Percentiles rank a stretch among this genome's conserved stretches.
phyloP scores from a whole-genome alignment of 2,329 filamentous ascomycete species.

The Colletotrichum sp. region DNA sequence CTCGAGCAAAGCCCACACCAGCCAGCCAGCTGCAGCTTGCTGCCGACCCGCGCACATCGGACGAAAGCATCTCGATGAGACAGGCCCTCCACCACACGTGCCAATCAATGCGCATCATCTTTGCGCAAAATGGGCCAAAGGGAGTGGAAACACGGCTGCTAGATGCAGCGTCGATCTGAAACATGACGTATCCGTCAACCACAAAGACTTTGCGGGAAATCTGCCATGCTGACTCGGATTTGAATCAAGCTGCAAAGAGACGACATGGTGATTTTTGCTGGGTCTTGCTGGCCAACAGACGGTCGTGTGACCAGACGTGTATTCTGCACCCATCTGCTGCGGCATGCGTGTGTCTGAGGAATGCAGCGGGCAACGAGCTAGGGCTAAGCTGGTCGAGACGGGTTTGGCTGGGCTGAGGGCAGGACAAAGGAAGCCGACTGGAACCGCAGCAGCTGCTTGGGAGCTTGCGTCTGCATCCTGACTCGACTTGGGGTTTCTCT shows the following conservation, averaged over 20 bases:
- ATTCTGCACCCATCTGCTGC: not conserved
- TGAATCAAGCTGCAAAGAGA: not conserved
- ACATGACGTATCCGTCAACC: slow-evolving; percentile 8
- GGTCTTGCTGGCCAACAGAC: not conserved
- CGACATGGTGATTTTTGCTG: not conserved
- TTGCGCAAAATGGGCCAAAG: not conserved
- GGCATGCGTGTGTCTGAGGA: not conserved
- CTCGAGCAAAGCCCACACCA: too few species aligned
- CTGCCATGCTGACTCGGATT: not conserved
- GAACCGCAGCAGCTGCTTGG: not conserved
- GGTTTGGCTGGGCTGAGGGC: not conserved
- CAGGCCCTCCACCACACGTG: not conserved
- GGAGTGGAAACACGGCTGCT: not conserved
- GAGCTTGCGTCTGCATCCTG: slow-evolving; percentile 6
- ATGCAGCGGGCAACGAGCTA: not conserved
- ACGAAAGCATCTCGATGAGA: slow-evolving; percentile 5
- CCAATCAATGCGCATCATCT: not conserved
- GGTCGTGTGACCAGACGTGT: not conserved
- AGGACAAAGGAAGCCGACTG: slow-evolving; percentile 10
- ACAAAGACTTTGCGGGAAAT: not conserved
- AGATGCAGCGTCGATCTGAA: slow-evolving; percentile 3
- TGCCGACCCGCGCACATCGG: not conserved
- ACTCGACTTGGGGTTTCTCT: slow-evolving; percentile 42
- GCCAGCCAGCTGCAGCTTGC: not conserved
- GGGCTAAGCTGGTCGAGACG: not conserved